These are phyloP conservation scores for Lathyrus sativus DNA, from an alignment of 306 rosid species.

Conservation along the genomic window DNA sequence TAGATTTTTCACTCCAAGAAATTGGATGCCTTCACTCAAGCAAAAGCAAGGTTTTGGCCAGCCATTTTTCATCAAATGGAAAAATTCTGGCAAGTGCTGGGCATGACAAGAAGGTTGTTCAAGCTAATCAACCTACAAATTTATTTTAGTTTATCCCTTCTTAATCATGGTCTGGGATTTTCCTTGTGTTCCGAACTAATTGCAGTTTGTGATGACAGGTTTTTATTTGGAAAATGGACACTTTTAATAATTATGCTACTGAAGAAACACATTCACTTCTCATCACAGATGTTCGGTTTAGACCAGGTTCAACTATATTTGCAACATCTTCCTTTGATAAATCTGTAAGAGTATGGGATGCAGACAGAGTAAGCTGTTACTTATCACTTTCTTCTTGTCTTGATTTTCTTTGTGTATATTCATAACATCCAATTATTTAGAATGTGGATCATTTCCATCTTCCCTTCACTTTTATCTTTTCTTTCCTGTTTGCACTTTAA, in stretches of 20 bases:
- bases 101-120: conserved; percentile 60
- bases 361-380: conserved; percentile 51
- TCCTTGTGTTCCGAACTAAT: conserved; percentile 35
- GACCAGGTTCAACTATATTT: conserved; percentile 52
- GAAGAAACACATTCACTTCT: conserved; percentile 53
- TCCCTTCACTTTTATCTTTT: conserved; percentile 15
- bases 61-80: conserved; percentile 72
- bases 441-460: conserved; percentile 22
- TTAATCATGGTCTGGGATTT: conserved; percentile 25
- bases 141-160: conserved; percentile 32
- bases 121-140: conserved; percentile 20
- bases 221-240: conserved; percentile 65
- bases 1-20: conserved; percentile 55
- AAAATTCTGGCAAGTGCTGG: conserved; percentile 62
- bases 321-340: conserved; percentile 73
- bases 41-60: conserved; percentile 52
- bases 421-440: conserved; percentile 11
- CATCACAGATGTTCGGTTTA: conserved; percentile 67
- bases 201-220: conserved; percentile 46
- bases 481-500: background rate
- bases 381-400: conserved; percentile 28
- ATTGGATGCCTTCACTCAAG: conserved; percentile 52
- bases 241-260: conserved; percentile 40
- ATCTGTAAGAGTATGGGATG: conserved; percentile 69
- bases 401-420: conserved; percentile 16